Evolutionary conservation across 129 eudicot genomes (phyloP).

Genomic region (Erigeron canadensis): DNA sequence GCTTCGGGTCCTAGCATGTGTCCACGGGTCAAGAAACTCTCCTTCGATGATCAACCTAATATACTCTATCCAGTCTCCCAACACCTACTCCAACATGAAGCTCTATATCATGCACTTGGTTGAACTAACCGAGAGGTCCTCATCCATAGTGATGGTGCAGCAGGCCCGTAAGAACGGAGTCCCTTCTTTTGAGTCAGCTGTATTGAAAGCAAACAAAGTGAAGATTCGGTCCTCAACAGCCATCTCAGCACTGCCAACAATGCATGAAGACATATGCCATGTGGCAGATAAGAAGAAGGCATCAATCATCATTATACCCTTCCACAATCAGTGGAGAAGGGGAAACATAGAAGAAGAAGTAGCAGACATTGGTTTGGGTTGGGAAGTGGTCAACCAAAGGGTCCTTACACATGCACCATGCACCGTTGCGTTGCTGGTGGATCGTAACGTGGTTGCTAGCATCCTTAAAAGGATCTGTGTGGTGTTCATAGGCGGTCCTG

Average conservation of each 20-base stretch:
- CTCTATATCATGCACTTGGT: slow-evolving; percentile 59
- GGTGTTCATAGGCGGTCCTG: slow-evolving; percentile 71
- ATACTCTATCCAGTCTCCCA: slow-evolving; percentile 46
- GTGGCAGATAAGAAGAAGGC: slow-evolving; percentile 60
- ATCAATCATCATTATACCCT: slow-evolving; percentile 51
- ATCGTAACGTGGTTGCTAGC: slow-evolving; percentile 44
- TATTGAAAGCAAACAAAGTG: slow-evolving; percentile 36
- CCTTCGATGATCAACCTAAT: slow-evolving; percentile 49
- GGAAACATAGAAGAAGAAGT: slow-evolving; percentile 35
- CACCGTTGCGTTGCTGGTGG: slow-evolving; percentile 63
- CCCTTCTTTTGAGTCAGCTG: slow-evolving; percentile 29
- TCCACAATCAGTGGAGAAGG: slow-evolving; percentile 47
- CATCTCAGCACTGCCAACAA: slow-evolving; percentile 51
- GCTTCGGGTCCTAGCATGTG: slow-evolving; percentile 57
- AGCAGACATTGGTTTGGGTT: slow-evolving; percentile 46
- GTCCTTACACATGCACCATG: slow-evolving; percentile 57
- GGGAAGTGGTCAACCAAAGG: slow-evolving; percentile 57
- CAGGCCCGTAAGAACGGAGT: slow-evolving; percentile 54
- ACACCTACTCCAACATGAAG: slow-evolving; percentile 38
- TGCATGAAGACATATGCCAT: slow-evolving; percentile 78
- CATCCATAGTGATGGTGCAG: slow-evolving; percentile 64
- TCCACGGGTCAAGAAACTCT: slow-evolving; percentile 46
- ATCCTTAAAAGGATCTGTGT: slow-evolving; percentile 40
- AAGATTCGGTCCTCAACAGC: slow-evolving; percentile 47
- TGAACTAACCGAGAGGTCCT: slow-evolving; percentile 68